A percentile compares a stretch with the other conserved stretches of the same genome.
These are phyloP conservation scores for Exophiala lecanii-corni DNA, from an alignment of 2,329 filamentous ascomycete species.

Conservation along the genomic window DNA sequence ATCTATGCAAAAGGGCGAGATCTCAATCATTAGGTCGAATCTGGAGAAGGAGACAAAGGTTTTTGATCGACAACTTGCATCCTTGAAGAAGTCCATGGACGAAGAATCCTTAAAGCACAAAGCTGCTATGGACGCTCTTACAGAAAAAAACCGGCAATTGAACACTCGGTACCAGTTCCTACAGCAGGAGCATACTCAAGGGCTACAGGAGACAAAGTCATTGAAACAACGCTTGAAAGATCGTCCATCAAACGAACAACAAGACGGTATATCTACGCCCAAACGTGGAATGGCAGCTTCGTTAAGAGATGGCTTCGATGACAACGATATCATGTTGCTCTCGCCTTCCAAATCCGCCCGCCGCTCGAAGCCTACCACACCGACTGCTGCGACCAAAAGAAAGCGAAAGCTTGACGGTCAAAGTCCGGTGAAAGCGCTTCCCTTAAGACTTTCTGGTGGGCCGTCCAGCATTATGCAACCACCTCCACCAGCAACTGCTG, in stretches of 20 bases:
- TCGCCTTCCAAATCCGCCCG: slow-evolving; percentile 51
- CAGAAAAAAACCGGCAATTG: slow-evolving; percentile 52
- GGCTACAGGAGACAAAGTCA: slow-evolving; percentile 46
- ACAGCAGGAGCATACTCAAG: slow-evolving; percentile 56
- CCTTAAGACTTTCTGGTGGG: slow-evolving; percentile 30
- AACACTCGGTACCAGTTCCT: slow-evolving; percentile 57
- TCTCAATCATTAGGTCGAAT: slow-evolving; percentile 57
- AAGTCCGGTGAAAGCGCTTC: slow-evolving; percentile 45
- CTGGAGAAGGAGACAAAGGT: slow-evolving; percentile 50
- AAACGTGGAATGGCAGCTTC: slow-evolving; percentile 41
- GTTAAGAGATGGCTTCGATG: slow-evolving; percentile 60
- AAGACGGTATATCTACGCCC: slow-evolving; percentile 40
- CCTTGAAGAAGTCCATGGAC: slow-evolving; percentile 50
- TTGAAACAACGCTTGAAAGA: slow-evolving; percentile 35
- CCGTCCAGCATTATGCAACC: slow-evolving; percentile 7
- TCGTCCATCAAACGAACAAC: slow-evolving; percentile 30
- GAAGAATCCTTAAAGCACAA: slow-evolving; percentile 51
- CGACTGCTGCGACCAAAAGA: slow-evolving; percentile 54
- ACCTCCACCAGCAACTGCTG: slow-evolving; percentile 25
- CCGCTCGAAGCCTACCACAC: slow-evolving; percentile 49
- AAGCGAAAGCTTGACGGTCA: slow-evolving; percentile 50
- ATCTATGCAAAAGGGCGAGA: slow-evolving; percentile 55
- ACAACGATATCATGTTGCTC: slow-evolving; percentile 53
- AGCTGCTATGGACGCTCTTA: slow-evolving; percentile 50
- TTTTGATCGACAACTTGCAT: slow-evolving; percentile 49